Evolutionary conservation across 768 basidiomycete genomes (phyloP), one percentile per base, ranked within the genome.

Genomic region (Ramaria rubella): DNA sequence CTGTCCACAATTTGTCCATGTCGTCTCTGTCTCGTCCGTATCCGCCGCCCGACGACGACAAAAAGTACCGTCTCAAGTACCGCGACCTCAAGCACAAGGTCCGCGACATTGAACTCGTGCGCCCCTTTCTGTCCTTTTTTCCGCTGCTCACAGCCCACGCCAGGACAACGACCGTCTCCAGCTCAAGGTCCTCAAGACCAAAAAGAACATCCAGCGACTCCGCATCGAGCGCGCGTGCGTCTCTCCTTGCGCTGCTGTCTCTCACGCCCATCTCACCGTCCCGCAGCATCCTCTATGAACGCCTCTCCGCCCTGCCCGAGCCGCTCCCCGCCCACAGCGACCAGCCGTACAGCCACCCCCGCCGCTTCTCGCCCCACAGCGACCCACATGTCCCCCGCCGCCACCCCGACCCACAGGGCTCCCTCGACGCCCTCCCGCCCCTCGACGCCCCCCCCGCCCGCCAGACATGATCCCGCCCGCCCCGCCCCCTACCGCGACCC

Each of bases 131-230:
- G 24, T 60, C 14, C 11, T 5, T 7, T 24, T 21, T 24, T 29
- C 34, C 19, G 7, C 19, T n/a, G 52, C 24, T 26, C 24, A n/a
- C 45, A 5, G 1, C 30, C 14, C 23, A 15, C 50, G 17, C 8
- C 36, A 60, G 59, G 59, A 60, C 34, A 60, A 60, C 31, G 59
- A 60, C 31, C 50, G 58, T 12, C 59, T 60, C 31, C 58, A 59
- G 42, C 19, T 60, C 24, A 59, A 59, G 26, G 58, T 60, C n/a
- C 38, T 60, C 19, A 60, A 60, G 44, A 52, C 59, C n/a, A 60
- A 60, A 27, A 49, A 53, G 34, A 60, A 60, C 33, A 60, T 60
- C 26, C 59, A 60, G 29, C 29, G 59, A 9, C 46, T 60, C 4
- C 31, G 59, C 17, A 44, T 60, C 17, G 59, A 60, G 24, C 48